Conservation (phyloP, 768 basidiomycete genomes). For the Plicaturopsis crispa region DNA sequence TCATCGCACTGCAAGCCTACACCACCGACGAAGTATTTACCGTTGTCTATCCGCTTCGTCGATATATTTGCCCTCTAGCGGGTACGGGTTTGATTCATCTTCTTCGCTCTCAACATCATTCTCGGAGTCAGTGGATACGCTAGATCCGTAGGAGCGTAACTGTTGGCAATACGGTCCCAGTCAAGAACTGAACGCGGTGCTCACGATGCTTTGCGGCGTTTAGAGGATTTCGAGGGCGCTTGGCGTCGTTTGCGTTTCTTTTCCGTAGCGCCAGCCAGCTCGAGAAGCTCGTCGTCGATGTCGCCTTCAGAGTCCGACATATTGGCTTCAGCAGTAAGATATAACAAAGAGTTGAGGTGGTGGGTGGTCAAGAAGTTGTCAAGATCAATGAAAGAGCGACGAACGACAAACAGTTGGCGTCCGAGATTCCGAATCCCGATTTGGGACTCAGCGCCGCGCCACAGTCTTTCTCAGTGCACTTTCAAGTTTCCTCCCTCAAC, state of each 20-base stretch:
- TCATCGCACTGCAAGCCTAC: slow-evolving; percentile 11
- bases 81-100: slow-evolving; percentile 64
- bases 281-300: slow-evolving; percentile 71
- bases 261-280: slow-evolving; percentile 62
- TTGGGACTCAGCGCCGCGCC: too few species aligned
- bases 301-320: slow-evolving; percentile 49
- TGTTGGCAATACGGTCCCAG: slow-evolving; percentile 9
- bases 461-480: too few species aligned
- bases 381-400: background rate
- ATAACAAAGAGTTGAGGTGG: slow-evolving; percentile 16
- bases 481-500: too few species aligned
- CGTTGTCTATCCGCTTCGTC: slow-evolving; percentile 76
- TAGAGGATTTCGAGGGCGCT: slow-evolving; percentile 34
- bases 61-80: slow-evolving; percentile 85
- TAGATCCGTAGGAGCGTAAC: slow-evolving; percentile 16
- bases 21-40: slow-evolving; percentile 35
- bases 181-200: slow-evolving; percentile 19
- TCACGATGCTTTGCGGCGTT: slow-evolving; percentile 72
- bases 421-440: background rate
- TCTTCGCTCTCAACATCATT: slow-evolving; percentile 59
- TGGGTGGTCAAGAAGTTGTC: slow-evolving; percentile 7
- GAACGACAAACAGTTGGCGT: background rate
- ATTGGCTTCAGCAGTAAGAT: slow-evolving; percentile 10
- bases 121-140: slow-evolving; percentile 44
- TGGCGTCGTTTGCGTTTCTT: slow-evolving; percentile 59